These are phyloP conservation scores for Inosperma sp. DNA, from an alignment of 768 basidiomycete genomes.

Conservation along the genomic window DNA sequence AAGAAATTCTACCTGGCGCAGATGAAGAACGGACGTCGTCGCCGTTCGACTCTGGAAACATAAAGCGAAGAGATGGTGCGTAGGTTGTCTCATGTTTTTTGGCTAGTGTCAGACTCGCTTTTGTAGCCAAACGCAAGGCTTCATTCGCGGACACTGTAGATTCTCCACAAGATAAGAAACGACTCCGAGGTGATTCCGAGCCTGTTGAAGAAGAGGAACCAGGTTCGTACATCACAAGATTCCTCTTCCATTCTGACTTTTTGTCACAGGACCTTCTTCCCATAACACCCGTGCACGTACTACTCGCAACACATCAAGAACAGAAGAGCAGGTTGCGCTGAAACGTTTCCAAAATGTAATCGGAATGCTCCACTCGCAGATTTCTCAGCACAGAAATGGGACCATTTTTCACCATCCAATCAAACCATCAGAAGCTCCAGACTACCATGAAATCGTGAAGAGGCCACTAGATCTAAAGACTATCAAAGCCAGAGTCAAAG, in stretches of 20 bases:
- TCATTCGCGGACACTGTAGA: constrained; percentile 47
- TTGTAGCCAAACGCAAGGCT: constrained; percentile 61
- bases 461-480: constrained; percentile 96
- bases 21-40: constrained; percentile 33
- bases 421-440: constrained; percentile 81
- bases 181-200: constrained; percentile 63
- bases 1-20: constrained; percentile 25
- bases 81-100: not conserved
- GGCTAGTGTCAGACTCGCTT: not conserved
- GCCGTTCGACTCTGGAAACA: constrained; percentile 23
- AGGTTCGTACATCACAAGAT: constrained; percentile 30
- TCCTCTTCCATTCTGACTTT: constrained; percentile 5
- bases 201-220: constrained; percentile 62
- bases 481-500: constrained; percentile 80
- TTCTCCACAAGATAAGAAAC: constrained; percentile 51
- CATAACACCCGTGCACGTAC: constrained; percentile 30
- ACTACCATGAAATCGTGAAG: constrained; percentile 88
- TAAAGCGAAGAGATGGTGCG: constrained; percentile 31
- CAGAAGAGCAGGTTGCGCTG: constrained; percentile 50
- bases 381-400: constrained; percentile 81
- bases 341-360: constrained; percentile 82
- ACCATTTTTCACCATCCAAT: constrained; percentile 91
- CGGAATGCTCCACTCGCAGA: constrained; percentile 72
- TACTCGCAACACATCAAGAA: constrained; percentile 33
- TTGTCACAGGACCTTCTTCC: constrained; percentile 26